Evolutionary conservation across 148 eudicot species (phyloP), one percentile per base, ranked within the genome.

Genomic region (Silene latifolia): DNA sequence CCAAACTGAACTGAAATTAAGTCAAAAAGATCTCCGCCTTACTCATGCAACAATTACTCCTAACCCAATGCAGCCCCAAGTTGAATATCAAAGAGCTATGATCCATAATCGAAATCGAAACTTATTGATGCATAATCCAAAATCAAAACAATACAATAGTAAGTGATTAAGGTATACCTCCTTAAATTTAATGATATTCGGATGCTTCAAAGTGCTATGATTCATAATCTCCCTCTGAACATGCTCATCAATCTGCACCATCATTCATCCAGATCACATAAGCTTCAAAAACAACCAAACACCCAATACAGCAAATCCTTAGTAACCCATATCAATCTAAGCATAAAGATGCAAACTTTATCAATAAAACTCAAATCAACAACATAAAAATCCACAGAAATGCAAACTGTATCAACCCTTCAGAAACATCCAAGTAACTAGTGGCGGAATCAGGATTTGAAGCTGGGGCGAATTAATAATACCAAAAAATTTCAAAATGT

Each of bases 141-240:
- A 39, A 48, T 65, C 29, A 73, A 42, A 59, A 23, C 48, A 46
- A 44, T n/a, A 54, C 63, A 39, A 64, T 12, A 64, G 64, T 17
- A 9, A 21, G 14, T 42, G 17, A 71, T 47, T 29, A 44, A 69
- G 62, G 15, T 80, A 86, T 80, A 86, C 98, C 93, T 93, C 97
- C 76, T 91, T 93, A 76, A 93, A 93, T 78, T 88, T 86, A 35
- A 93, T 77, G 32, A 93, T 93, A 80, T 93, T 88, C 32, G 90
- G 93, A 83, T 93, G 98, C 80, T 85, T 88, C 73, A 93, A 79
- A 21, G 93, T 89, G 80, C 93, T 93, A 71, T 93, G 98, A 74
- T 93, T 93, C 81, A 89, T 89, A 56, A 93, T 93, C 68, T 93
- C 98, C 82, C 98, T 93, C 69, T 87, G 89, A 59, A 93, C 98